Base-by-base conservation (phyloP, 2,329 filamentous ascomycete species). In the Diaporthe helianthi region DNA sequence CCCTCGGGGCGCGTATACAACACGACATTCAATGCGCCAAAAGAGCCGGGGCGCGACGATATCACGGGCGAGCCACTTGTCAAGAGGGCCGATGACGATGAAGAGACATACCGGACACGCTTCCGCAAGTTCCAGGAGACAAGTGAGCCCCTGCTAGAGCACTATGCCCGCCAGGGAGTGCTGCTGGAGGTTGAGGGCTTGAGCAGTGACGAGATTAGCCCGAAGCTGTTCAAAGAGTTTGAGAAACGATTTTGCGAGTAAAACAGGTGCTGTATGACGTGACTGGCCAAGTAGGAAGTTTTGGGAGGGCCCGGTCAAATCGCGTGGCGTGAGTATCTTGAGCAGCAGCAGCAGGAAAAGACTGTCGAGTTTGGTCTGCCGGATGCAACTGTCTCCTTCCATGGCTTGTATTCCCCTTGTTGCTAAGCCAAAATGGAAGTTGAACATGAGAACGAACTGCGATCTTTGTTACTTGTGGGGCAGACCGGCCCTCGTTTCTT, bases 1-100 rank as follows among this genome's bases (percentile, higher is more conserved):
- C 90, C 93, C 0, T 97, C 93, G 0, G 96, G 96, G 1, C 87
- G 96, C 33, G 92, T 98, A 19, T 99, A 99, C 84, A 99, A 99
- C 79, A 97, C 94, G 2, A 90, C 90, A 0, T 99, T 97, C 83
- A 94, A 98, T 77, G 87, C 92, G 9, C 96, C 96, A 0, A 91
- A 90, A 73, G 89, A 94, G 1, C 81, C 89, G 0, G 95, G 96
- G 31, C 88, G 85, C 73, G 96, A 99, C 80, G 96, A 99, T 79
- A 78, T 98, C 58, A 99, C 96, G 0, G 96, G 96, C 19, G 96
- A 99, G 78, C 84, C 86, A 26, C 85, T 99, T 71, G 90, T 92
- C 6, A 92, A 97, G 78, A 86, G 96, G 67, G 85, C 90, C 9
- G 96, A 99, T 76, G 96, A 99, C 78, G 91, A 90, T 69, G 91